phyloP scores from a whole-genome alignment of 129 eudicot species.

The Calendula officinalis region DNA sequence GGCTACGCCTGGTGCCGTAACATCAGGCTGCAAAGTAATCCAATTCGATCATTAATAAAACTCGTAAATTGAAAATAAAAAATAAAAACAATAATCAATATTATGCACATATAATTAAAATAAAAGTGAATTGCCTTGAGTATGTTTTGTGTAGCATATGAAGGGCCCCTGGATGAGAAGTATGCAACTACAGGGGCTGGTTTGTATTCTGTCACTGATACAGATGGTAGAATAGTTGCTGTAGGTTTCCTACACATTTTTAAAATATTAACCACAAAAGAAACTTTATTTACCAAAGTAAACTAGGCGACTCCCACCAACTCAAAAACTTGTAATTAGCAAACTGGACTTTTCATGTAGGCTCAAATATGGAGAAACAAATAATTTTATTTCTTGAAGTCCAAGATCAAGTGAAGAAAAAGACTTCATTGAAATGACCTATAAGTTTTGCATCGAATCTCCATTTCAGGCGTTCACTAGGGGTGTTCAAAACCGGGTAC shows the following conservation, averaged over 20 bases:
- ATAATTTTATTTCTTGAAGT: too few relatives aligned
- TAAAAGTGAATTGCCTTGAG: slow-evolving; percentile 51
- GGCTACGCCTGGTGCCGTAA: slow-evolving; percentile 85
- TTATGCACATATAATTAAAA: not conserved
- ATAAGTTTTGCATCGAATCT: too few relatives aligned
- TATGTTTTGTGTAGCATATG: slow-evolving; percentile 42
- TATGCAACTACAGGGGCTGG: slow-evolving; percentile 67
- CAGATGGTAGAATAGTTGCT: slow-evolving; percentile 59
- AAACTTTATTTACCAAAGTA: too few relatives aligned
- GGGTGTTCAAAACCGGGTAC: too few relatives aligned
- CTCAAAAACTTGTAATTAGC: too few relatives aligned
- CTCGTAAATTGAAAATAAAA: not conserved
- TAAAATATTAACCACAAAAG: too few relatives aligned
- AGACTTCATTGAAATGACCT: too few relatives aligned
- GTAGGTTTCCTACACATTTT: slow-evolving; percentile 47
- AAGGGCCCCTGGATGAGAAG: slow-evolving; percentile 86
- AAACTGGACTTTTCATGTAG: too few relatives aligned
- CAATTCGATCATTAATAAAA: not conserved
- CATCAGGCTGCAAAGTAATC: slow-evolving; percentile 64
- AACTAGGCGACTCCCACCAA: too few relatives aligned
- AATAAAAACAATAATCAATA: not conserved
- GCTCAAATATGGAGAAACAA: too few relatives aligned
- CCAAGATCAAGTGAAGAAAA: too few relatives aligned
- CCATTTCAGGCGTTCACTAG: too few relatives aligned
- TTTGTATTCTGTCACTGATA: slow-evolving; percentile 38